A percentile compares a stretch with the other conserved stretches of the same genome.
Evolutionary conservation across 2,329 filamentous ascomycete species (phyloP).

Genomic region (Rhexocercosporidium sp.): DNA sequence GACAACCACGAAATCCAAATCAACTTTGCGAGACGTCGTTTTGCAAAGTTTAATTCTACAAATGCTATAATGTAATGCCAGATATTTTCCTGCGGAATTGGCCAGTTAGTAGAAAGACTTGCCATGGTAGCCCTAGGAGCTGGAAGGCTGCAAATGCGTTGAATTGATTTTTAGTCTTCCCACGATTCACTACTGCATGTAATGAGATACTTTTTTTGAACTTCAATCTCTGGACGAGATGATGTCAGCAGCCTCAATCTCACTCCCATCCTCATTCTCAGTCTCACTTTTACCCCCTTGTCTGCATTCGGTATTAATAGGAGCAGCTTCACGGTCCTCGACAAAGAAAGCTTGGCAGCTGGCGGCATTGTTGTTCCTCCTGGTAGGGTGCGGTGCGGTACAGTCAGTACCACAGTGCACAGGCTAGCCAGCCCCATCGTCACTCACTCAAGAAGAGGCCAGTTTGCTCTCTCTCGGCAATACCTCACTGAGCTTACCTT

Average conservation of each 20-base stretch:
- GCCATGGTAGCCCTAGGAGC: too few species aligned
- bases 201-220: neutral
- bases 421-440: neutral
- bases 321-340: slow-evolving; percentile 5
- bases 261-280: neutral
- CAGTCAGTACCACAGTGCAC: too few species aligned
- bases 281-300: neutral
- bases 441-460: slow-evolving; percentile 13
- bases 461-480: slow-evolving; percentile 20
- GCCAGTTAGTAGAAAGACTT: too few species aligned
- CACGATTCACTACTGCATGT: neutral
- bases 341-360: slow-evolving; percentile 13
- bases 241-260: slow-evolving; percentile 9
- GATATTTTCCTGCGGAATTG: too few species aligned
- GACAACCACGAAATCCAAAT: too few species aligned
- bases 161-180: too few species aligned
- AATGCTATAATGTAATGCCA: too few species aligned
- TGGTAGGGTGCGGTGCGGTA: too few species aligned
- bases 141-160: too few species aligned
- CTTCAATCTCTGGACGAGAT: neutral
- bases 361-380: slow-evolving; percentile 8
- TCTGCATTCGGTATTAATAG: slow-evolving; percentile 8
- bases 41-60: too few species aligned
- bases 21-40: too few species aligned
- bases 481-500: slow-evolving; percentile 11